Base-by-base conservation (phyloP, 2,329 filamentous ascomycete genomes). In the Diplodia scrobiculata region DNA sequence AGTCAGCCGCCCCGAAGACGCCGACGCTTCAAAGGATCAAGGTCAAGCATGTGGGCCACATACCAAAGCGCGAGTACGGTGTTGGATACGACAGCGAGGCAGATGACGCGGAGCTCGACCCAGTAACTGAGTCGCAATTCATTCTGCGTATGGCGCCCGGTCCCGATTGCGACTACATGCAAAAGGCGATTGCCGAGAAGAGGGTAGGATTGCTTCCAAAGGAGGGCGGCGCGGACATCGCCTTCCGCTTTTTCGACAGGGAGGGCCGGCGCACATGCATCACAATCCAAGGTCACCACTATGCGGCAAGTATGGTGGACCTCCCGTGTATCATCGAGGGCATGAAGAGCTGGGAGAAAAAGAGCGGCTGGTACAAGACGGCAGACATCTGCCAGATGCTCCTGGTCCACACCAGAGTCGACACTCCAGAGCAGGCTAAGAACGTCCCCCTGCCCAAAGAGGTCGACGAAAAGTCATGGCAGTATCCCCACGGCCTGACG, bases 51-150 rank as follows among this genome's bases (percentile, higher is more conserved):
- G 87, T 88, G 71, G 89, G 89, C n/a, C 85, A 87, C 69, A 83
- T 86, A 1, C 89, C 91, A 6, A 81, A 85, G 36, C 86, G 91
- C 69, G 87, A 88, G 5, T 85, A 87, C 1, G 95, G 95, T 62
- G 92, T 96, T 66, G 95, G 94, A 7, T 99, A 98, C 78, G 95
- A 99, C 76, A 97, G 93, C 2, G 95, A 98, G 77, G 92, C 93
- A 13, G 95, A 92, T 65, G 95, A 98, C 74, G 87, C 89, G 14
- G 95, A 99, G 77, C 79, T 82, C 10, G 95, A 99, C 73, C 95
- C 95, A 0, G 85, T 90, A 0, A 91, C 96, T 68, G 94, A 98
- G 77, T 90, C 94, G 73, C 89, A 96, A 69, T 91, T 98, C 70
- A 84, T 99, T 9, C 78, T 99, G 68, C 91, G 95, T 67, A 97